A percentile compares a stretch with the other conserved stretches of the same genome.
Evolutionary conservation across 2,329 filamentous ascomycete species (phyloP).

Genomic region (Alternaria sp.): DNA sequence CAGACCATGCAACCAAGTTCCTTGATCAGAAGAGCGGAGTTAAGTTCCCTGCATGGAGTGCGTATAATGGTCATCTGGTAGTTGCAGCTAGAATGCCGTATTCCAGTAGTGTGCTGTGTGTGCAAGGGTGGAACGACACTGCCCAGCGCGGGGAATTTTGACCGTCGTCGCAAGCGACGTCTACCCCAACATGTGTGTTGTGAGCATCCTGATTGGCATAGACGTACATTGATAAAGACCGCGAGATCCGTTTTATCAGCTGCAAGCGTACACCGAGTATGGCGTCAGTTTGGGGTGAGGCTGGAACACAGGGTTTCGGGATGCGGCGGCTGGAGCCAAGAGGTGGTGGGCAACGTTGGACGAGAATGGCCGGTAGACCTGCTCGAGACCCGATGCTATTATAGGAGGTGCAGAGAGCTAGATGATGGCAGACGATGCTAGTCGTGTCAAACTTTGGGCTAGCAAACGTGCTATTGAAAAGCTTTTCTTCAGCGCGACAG

Average conservation of each 20-base stretch:
- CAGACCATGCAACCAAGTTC: not conserved
- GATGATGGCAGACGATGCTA: not conserved
- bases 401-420: not conserved
- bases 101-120: not conserved
- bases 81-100: not conserved
- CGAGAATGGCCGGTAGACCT: not conserved
- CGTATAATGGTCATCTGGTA: not conserved
- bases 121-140: not conserved
- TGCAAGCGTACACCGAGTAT: not conserved
- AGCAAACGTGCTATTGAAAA: not conserved
- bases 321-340: not conserved
- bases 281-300: not conserved
- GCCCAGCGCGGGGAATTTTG: not conserved
- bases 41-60: not conserved
- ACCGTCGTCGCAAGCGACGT: not conserved
- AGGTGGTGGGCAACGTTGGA: not conserved
- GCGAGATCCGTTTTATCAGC: not conserved
- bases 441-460: conserved; percentile 1
- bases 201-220: not conserved
- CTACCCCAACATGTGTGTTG: not conserved
- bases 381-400: not conserved
- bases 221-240: not conserved
- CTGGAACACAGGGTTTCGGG: not conserved
- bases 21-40: not conserved
- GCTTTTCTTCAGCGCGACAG: not conserved